Percentiles rank a stretch among this genome's conserved stretches.
These are phyloP conservation scores for Tetrahymena elliotti DNA, from an alignment of 73 alveolate genomes.

Conservation along the genomic window DNA sequence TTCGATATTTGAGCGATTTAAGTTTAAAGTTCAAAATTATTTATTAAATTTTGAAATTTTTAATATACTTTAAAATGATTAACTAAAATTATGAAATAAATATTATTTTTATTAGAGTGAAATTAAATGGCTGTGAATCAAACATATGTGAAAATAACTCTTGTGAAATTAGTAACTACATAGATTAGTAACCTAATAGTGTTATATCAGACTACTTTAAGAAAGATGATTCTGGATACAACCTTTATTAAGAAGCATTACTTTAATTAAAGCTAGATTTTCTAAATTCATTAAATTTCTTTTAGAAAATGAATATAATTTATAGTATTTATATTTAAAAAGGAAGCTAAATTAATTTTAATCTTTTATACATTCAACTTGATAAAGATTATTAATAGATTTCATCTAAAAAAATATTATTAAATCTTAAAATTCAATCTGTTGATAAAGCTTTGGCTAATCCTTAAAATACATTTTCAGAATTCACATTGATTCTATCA, in stretches of 20 bases:
- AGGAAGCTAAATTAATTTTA: not conserved
- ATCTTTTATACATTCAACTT: not conserved
- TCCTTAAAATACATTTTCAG: not conserved
- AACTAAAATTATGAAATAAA: too few species aligned
- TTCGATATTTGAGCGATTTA: too few species aligned
- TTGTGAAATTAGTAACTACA: not conserved
- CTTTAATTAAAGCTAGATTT: not conserved
- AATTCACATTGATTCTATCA: not conserved
- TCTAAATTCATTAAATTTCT: not conserved
- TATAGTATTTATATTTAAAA: not conserved
- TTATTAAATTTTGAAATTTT: too few species aligned
- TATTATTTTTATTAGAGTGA: not conserved
- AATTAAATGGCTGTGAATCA: not conserved
- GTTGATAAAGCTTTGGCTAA: not conserved
- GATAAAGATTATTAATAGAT: not conserved
- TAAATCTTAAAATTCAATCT: not conserved
- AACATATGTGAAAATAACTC: not conserved
- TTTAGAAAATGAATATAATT: not conserved
- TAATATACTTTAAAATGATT: too few species aligned
- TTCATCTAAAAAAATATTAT: not conserved
- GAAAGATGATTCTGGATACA: not conserved
- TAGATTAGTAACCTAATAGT: not conserved
- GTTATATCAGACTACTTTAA: not conserved
- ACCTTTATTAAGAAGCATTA: not conserved
- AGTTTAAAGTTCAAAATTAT: too few species aligned